Base-by-base conservation (phyloP, 169 alveolate genomes). In the Plasmodium inui region DNA sequence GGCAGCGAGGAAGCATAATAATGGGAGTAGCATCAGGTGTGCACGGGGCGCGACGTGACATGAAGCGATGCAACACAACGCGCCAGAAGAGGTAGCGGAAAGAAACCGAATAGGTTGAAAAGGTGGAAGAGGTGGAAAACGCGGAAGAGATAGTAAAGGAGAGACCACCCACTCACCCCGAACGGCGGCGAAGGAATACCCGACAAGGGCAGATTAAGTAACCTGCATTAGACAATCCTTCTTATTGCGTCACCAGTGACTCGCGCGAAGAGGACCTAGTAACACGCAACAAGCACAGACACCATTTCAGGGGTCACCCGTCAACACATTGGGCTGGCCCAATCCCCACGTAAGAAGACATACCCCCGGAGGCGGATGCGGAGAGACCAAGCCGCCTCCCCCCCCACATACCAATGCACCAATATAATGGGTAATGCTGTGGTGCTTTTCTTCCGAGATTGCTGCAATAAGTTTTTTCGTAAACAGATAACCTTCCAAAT, bases 401-500 rank as follows among this genome's bases (percentile, higher is more conserved):
- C 74, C 57, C 1, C 9, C 26, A n/a, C 74, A 22, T 61, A 34
- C 74, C 14, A 61, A 61, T 61, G 71, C 61, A 82, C 53, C 70
- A 41, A 14, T 57, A 82, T 44, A 50, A 86, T 86, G 93, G 93
- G 93, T 19, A 86, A 86, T 86, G 50, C 61, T 50, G 67, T 86
- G 41, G 50, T 4, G 44, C 12, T 70, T 1, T 53, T 86, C 41
- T 53, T 78, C 61, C 57, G 86, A 86, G 93, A 86, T 55, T 86
- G 93, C 34, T 86, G 93, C 70, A 76, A 86, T 44, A 73, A 55
- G 80, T 86, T 74, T 70, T 86, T 86, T 10, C 70, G 80, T 19
- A 86, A 76, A 73, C 79, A 76, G 39, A 86, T 86, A 14, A 76
- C 41, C 41, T 86, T 86, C 79, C 93, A 86, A 86, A 86, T 86